Evolutionary conservation across 163 green algal species (phyloP), one percentile per base, ranked within the genome.

Genomic region (Coccomyxa subellipsoidea): DNA sequence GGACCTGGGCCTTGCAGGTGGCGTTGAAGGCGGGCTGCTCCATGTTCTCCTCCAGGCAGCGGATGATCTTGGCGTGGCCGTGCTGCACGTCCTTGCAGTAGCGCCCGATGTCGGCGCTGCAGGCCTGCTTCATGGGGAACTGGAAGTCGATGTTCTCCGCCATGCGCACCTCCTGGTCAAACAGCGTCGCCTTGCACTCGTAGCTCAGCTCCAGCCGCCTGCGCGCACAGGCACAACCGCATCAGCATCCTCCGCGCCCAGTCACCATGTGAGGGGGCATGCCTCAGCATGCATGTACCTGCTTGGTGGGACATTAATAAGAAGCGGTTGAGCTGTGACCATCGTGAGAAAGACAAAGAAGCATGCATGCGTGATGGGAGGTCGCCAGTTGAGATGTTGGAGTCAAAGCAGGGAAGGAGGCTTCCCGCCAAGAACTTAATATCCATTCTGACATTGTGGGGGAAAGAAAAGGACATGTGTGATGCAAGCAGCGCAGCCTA

Each of bases 111-210:
- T 81, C 84, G 2, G 15, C 1, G 27, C 2, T 12, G 87, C 93
- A 97, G 0, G 90, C 86, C 32, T 87, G 76, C 85, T 94, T 93
- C 90, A 96, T 93, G 31, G 91, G 92, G 81, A 87, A 93, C 91
- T 96, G 93, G 87, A 96, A 97, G 86, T 97, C 93, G 53, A 96
- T 95, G 90, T 91, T 93, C 83, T 94, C 90, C 36, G 83, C 81
- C 83, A 96, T 91, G 23, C 83, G 86, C 7, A 93, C 88, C 83
- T 96, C 92, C 81, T 96, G 90, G 40, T 94, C 87, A 76, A 96
- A 95, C 70, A 97, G 87, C 4, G 87, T 89, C 0, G 92, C 85
- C 37, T 86, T 81, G 86, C 93, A 97, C 2, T 90, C 76, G 10
- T 80, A 70, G 59, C 69, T 89, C 32, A 97, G 92, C 66, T 90